phyloP scores from a whole-genome alignment of 2,329 filamentous ascomycete species.

The Hypoxylon sp. region DNA sequence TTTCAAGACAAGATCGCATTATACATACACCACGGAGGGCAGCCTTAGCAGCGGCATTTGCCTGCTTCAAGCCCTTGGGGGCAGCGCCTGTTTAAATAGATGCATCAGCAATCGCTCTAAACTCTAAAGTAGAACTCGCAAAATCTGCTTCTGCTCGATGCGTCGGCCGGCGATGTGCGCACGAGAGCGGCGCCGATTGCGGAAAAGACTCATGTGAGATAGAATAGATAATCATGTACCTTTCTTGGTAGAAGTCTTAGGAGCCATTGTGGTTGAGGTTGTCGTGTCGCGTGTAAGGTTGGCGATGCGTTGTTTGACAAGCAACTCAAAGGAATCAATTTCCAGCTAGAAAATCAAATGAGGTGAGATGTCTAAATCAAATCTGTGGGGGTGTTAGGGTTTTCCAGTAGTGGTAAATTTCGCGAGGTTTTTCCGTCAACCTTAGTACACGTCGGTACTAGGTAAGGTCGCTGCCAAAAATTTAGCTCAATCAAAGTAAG shows the following conservation, averaged over 20 bases:
- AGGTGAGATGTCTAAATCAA: no score
- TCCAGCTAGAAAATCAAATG: no score
- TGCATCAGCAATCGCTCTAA: conserved; percentile 79
- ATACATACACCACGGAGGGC: conserved; percentile 91
- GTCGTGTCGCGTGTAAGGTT: conserved; percentile 15
- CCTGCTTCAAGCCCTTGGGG: conserved; percentile 81
- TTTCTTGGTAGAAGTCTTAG: conserved; percentile 61
- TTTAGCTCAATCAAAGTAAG: no score
- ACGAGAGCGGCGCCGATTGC: conserved; percentile 35
- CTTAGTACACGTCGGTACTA: no score
- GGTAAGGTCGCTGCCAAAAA: no score
- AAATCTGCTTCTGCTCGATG: conserved; percentile 79
- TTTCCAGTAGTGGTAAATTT: no score
- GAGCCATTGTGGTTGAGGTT: conserved; percentile 53
- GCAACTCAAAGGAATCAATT: no score
- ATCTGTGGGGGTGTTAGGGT: no score
- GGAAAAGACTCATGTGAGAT: conserved; percentile 19
- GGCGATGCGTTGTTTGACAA: neutral
- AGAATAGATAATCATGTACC: conserved; percentile 54
- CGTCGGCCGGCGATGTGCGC: conserved; percentile 51
- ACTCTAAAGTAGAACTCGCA: conserved; percentile 76
- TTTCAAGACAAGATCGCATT: neutral
- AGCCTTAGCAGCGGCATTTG: conserved; percentile 93
- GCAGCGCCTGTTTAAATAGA: conserved; percentile 64
- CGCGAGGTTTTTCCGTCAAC: no score